Base-by-base conservation (phyloP, 208 protist genomes). In the Leishmania guyanensis region DNA sequence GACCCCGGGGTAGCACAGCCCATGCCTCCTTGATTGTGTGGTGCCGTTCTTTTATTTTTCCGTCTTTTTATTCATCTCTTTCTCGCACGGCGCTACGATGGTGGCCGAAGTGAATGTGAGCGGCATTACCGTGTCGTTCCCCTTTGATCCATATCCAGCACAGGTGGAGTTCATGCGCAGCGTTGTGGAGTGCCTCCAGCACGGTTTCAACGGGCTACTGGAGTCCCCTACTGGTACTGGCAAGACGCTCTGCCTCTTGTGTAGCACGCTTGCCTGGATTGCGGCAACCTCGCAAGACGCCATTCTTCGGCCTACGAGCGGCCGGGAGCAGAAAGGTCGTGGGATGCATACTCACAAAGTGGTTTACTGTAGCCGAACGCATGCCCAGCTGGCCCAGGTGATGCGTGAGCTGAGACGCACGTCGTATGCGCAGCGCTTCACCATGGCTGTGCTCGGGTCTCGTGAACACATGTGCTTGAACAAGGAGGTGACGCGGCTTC, bases 201-300 rank as follows among this genome's bases (percentile, higher is more conserved):
- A 70, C 50, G 86, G 94, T 20, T 46, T 76, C 26, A 96, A 99
- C 89, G 98, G 97, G 10, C 85, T 99, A 64, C 89, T 99, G 9
- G 98, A 99, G 86, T 98, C 93, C 10, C 98, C 99, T 2, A 99
- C 99, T 1, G 99, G 98, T 26, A 99, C 99, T 2, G 99, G 99
- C 16, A 99, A 99, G 86, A 99, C 98, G 12, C 86, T 99, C 16
- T 99, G 95, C 78, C 85, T 99, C 50, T 88, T 99, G n/a, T 99
- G 98, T 81, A 92, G 97, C 20, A 89, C 93, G 0, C 88, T 99
- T 0, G 98, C 89, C 3, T 99, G 99, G 98, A 68, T 86, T 29
- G 71, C 78, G 17, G 64, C 79, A 2, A 77, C 65, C 10, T 71
- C 78, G 58, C 75, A 43, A 36, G 73, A 62, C 2, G 56, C 65